Percentiles rank a stretch among this genome's conserved stretches.
Evolutionary conservation across 2,329 filamentous ascomycete species (phyloP).

Genomic region (Colletotrichum eremochloae): DNA sequence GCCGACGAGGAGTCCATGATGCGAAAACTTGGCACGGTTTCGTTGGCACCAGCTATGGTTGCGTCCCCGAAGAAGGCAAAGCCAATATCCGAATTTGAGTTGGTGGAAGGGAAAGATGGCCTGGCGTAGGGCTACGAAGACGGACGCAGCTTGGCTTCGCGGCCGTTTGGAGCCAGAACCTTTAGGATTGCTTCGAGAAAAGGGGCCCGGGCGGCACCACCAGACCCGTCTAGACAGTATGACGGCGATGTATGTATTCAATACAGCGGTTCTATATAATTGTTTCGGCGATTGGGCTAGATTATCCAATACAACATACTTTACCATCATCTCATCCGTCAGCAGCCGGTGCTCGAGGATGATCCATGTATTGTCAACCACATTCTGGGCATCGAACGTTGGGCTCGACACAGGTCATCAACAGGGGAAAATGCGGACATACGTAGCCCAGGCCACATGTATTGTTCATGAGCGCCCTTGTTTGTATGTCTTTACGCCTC

Average conservation of each 20-base stretch:
- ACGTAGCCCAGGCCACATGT: background rate
- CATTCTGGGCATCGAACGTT: background rate
- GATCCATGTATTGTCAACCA: background rate
- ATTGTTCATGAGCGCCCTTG: background rate
- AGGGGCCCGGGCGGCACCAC: background rate
- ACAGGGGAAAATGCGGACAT: background rate
- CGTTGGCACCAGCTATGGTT: background rate
- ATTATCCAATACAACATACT: too few relatives aligned
- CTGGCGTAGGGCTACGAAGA: background rate
- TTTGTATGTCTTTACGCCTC: background rate
- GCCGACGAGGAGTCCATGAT: constrained; percentile 34
- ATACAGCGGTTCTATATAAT: background rate
- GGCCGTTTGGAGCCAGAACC: background rate
- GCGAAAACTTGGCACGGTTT: constrained; percentile 12
- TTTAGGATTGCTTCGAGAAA: background rate
- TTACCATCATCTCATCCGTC: too few relatives aligned
- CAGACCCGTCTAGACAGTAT: background rate
- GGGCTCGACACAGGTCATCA: background rate
- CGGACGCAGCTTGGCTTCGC: background rate
- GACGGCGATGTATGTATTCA: too few relatives aligned
- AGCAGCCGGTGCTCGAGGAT: background rate
- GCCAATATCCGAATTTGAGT: constrained; percentile 18
- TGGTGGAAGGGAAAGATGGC: constrained; percentile 10
- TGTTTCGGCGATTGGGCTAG: background rate
- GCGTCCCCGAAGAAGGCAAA: background rate